Percentiles rank a stretch among this genome's conserved stretches.
These are phyloP conservation scores for Lagerstroemia speciosa DNA, from an alignment of 345 rosid genomes.

Conservation along the genomic window DNA sequence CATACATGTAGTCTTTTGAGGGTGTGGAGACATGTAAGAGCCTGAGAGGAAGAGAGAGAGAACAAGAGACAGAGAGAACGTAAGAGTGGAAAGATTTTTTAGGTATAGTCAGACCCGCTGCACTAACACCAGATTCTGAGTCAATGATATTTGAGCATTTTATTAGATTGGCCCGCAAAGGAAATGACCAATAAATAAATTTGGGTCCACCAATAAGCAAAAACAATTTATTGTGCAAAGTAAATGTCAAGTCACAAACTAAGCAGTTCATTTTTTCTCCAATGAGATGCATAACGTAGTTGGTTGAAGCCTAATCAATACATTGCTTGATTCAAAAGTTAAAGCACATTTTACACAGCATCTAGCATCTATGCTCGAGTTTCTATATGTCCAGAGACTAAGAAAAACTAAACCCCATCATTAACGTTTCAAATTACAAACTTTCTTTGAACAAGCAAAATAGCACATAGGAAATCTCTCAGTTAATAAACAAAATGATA, in stretches of 20 bases:
- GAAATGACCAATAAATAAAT: conserved; percentile 2
- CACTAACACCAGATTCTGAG: conserved; percentile 93
- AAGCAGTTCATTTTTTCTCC: not conserved
- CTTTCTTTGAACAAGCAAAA: no score
- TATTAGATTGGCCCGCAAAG: conserved; percentile 68
- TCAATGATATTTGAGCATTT: conserved; percentile 58
- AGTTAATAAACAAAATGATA: no score
- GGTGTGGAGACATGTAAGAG: no score
- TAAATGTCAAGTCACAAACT: not conserved
- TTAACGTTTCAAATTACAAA: no score
- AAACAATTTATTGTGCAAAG: not conserved
- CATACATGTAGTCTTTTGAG: not conserved
- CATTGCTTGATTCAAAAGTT: not conserved
- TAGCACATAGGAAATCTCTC: no score
- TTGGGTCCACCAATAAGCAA: not conserved
- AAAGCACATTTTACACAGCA: not conserved
- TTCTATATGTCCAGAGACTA: no score
- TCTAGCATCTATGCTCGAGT: no score
- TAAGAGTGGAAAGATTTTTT: not conserved
- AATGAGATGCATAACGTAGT: not conserved
- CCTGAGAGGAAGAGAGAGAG: not conserved
- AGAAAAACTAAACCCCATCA: no score
- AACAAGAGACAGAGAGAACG: not conserved
- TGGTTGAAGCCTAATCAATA: not conserved
- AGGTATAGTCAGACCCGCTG: conserved; percentile 64